Evolutionary conservation across 1,284 basidiomycete species (phyloP).

Genomic region (Phylloboletellus chloephorus): DNA sequence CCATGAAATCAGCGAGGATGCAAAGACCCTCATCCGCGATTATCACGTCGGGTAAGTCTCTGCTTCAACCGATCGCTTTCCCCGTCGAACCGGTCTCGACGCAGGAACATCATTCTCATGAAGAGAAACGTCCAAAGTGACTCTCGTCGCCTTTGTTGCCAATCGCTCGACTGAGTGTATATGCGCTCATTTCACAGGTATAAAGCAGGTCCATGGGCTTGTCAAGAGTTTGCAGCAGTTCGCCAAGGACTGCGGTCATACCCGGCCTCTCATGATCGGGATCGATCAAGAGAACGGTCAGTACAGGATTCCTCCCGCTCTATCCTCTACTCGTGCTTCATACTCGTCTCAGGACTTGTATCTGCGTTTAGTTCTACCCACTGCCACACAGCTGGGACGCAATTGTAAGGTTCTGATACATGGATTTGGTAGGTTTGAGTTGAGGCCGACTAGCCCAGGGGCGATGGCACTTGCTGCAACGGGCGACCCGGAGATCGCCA

Average conservation of each 20-base stretch:
- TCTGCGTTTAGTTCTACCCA: slow-evolving; percentile 53
- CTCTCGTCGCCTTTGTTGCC: background rate
- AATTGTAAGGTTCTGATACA: slow-evolving; percentile 45
- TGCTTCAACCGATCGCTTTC: background rate
- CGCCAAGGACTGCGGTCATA: slow-evolving; percentile 53
- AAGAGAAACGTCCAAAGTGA: slow-evolving; percentile 57
- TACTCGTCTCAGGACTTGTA: slow-evolving; percentile 44
- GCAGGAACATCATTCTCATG: slow-evolving; percentile 59
- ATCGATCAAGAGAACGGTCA: slow-evolving; percentile 69
- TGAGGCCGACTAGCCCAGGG: slow-evolving; percentile 47
- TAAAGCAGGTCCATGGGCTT: slow-evolving; percentile 45
- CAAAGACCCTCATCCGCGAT: slow-evolving; percentile 51
- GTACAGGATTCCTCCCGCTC: slow-evolving; percentile 5
- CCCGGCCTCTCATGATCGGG: slow-evolving; percentile 54
- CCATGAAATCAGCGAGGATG: slow-evolving; percentile 45
- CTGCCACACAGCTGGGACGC: slow-evolving; percentile 46
- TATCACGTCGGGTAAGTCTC: slow-evolving; percentile 52
- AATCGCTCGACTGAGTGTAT: background rate
- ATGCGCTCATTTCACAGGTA: slow-evolving; percentile 35
- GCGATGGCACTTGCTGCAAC: slow-evolving; percentile 66
- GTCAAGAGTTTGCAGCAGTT: slow-evolving; percentile 47
- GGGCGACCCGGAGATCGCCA: slow-evolving; percentile 41
- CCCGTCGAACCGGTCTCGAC: slow-evolving; percentile 1
- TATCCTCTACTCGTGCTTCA: background rate
- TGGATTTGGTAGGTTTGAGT: background rate